phyloP scores from a whole-genome alignment of 1,139 yeast genomes.

The Scheffersomyces segobiensis region DNA sequence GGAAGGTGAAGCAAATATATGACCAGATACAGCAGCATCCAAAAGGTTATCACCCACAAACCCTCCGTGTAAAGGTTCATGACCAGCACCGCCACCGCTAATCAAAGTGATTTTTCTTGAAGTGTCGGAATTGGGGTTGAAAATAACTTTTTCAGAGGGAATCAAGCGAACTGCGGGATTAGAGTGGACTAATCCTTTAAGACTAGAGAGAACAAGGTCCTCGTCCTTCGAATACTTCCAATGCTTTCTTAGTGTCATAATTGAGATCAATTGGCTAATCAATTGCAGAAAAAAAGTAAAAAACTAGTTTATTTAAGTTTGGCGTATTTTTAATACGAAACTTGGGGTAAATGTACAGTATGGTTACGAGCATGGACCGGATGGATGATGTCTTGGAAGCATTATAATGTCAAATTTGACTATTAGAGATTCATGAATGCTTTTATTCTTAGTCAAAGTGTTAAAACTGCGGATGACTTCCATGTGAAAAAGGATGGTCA shows the following conservation, averaged over 20 bases:
- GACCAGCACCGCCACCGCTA: slow-evolving; percentile 96
- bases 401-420: too few relatives aligned
- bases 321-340: not conserved
- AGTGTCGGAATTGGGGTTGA: slow-evolving; percentile 37
- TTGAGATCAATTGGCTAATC: not conserved
- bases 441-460: not conserved
- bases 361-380: not conserved
- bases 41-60: slow-evolving; percentile 81
- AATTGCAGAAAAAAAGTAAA: not conserved
- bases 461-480: too few relatives aligned
- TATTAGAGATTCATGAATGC: not conserved
- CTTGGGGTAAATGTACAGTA: not conserved
- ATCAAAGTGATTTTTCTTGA: slow-evolving; percentile 64
- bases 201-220: slow-evolving; percentile 65
- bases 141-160: slow-evolving; percentile 69
- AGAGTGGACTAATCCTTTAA: slow-evolving; percentile 66
- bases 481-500: too few relatives aligned
- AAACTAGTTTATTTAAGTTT: not conserved
- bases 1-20: slow-evolving; percentile 88
- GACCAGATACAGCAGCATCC: slow-evolving; percentile 88
- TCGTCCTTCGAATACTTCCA: slow-evolving; percentile 48
- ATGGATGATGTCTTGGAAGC: not conserved
- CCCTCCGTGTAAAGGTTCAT: slow-evolving; percentile 92
- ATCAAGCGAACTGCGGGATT: slow-evolving; percentile 67
- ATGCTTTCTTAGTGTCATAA: slow-evolving; percentile 38